Conservation (phyloP, 192 early-diverging fungal genomes). For the Irineochytrium annulatum region DNA sequence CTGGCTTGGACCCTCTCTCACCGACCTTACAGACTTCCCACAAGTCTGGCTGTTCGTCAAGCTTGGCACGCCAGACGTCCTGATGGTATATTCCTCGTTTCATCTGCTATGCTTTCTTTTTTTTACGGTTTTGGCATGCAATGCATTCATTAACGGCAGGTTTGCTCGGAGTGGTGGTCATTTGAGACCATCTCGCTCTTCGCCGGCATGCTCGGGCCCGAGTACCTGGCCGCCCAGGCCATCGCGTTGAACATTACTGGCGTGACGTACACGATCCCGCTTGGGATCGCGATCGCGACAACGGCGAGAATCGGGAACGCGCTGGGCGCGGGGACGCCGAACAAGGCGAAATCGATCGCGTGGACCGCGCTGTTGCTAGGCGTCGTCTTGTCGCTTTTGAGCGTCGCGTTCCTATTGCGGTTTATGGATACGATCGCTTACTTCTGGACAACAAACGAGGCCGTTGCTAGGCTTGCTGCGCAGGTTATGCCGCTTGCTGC, state of each 20-base stretch:
- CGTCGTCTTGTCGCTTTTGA: constrained; percentile 46
- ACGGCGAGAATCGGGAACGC: constrained; percentile 72
- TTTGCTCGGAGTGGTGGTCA: constrained; percentile 57
- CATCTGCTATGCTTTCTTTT: constrained; percentile 18
- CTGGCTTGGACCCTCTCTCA: constrained; percentile 58
- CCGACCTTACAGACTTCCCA: background rate
- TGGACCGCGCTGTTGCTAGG: constrained; percentile 10
- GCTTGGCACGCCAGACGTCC: constrained; percentile 73
- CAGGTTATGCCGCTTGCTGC: constrained; percentile 76
- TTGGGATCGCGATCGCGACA: constrained; percentile 74
- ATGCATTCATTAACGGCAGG: no score
- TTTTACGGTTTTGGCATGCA: background rate
- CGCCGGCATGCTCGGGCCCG: constrained; percentile 72
- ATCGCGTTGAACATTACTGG: constrained; percentile 70
- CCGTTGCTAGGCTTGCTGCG: constrained; percentile 68
- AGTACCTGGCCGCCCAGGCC: constrained; percentile 75
- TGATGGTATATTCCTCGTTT: constrained; percentile 76
- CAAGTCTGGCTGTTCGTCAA: constrained; percentile 22
- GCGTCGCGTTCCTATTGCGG: constrained; percentile 47
- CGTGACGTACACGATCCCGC: constrained; percentile 70
- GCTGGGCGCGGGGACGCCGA: constrained; percentile 16
- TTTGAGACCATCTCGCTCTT: constrained; percentile 36
- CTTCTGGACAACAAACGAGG: constrained; percentile 60
- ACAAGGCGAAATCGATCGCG: constrained; percentile 9
- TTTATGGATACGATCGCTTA: constrained; percentile 58